Conservation (phyloP, 2,329 filamentous ascomycete species). For the Fusarium nurragi region DNA sequence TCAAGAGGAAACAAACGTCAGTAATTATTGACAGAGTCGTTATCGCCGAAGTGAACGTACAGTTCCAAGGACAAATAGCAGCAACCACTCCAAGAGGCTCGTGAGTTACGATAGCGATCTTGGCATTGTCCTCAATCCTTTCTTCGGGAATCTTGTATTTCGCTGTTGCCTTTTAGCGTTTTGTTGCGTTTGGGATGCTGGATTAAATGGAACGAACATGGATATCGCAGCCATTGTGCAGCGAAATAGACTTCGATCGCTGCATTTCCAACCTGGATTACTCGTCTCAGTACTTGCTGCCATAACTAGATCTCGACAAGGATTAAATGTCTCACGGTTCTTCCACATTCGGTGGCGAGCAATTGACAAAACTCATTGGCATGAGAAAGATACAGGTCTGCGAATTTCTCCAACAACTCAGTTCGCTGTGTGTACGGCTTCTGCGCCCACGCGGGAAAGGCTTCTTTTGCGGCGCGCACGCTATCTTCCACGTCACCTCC, state of each 20-base stretch:
- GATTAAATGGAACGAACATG: background rate
- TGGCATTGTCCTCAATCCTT: background rate
- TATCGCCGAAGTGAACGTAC: background rate
- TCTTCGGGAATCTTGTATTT: background rate
- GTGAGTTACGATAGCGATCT: background rate
- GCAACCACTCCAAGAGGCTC: constrained; percentile 5
- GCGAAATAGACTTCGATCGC: constrained; percentile 4
- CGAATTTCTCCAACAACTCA: background rate
- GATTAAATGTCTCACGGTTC: background rate
- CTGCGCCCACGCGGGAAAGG: background rate
- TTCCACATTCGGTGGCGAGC: background rate
- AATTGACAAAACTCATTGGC: background rate
- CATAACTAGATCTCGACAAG: rapidly evolving
- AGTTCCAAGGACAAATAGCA: constrained; percentile 9
- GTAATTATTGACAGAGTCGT: background rate
- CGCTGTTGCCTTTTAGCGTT: no score
- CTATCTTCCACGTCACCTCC: background rate
- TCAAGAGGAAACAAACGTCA: background rate
- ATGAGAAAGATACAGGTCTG: background rate
- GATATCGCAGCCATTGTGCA: background rate
- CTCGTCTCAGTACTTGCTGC: background rate
- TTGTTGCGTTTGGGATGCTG: no score
- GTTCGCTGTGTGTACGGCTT: background rate
- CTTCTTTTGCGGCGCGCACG: background rate
- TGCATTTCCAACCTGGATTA: background rate